Evolutionary conservation across 768 basidiomycete species (phyloP).

Genomic region (Tulasnella sp.): DNA sequence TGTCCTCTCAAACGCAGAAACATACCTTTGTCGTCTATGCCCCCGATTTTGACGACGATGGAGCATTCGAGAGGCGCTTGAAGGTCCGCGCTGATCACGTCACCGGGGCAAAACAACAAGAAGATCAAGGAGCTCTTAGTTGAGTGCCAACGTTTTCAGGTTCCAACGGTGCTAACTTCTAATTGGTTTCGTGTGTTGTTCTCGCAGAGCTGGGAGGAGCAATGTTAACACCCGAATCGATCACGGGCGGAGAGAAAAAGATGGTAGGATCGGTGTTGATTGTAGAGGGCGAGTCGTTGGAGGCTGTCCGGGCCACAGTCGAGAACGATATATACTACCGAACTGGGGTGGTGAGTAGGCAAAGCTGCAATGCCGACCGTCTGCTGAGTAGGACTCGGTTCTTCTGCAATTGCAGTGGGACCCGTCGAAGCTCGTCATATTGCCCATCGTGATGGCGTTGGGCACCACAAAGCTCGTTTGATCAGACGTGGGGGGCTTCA

Average conservation of each 20-base stretch:
- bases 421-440: conserved; percentile 38
- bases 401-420: conserved; percentile 37
- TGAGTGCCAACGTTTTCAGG: conserved; percentile 16
- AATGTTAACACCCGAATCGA: conserved; percentile 41
- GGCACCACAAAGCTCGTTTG: background rate
- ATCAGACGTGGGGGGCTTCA: background rate
- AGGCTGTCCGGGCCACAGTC: conserved; percentile 31
- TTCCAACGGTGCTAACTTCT: background rate
- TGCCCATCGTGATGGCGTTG: conserved; percentile 28
- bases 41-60: conserved; percentile 51
- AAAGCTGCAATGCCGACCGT: background rate
- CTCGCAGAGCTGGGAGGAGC: conserved; percentile 44
- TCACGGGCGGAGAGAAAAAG: conserved; percentile 39
- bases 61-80: conserved; percentile 43
- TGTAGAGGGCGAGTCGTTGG: conserved; percentile 41
- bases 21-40: conserved; percentile 46
- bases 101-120: conserved; percentile 29
- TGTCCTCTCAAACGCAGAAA: too few species aligned
- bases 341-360: conserved; percentile 31
- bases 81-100: conserved; percentile 44
- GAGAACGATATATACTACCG: conserved; percentile 36
- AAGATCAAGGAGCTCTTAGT: conserved; percentile 3
- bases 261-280: conserved; percentile 50
- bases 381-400: background rate
- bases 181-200: background rate